Evolutionary conservation across 139 green algal species (phyloP).

Genomic region (Coelastrella sp.): DNA sequence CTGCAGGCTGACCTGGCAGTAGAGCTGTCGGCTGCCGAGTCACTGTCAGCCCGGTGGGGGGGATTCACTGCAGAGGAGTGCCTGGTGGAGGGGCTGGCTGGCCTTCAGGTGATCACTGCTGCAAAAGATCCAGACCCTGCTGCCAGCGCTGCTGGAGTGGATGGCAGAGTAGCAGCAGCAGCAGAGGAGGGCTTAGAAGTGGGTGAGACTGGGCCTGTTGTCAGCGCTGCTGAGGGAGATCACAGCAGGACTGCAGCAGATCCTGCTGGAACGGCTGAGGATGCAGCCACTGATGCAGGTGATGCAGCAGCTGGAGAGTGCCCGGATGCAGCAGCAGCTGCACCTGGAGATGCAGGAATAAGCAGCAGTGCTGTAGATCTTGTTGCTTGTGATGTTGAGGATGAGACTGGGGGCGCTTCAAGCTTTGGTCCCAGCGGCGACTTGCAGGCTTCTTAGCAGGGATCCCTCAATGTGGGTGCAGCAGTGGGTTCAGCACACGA

Average conservation of each 20-base stretch:
- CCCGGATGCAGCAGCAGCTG: not conserved
- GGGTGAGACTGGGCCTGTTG: not conserved
- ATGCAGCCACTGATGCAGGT: not conserved
- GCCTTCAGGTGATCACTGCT: no score
- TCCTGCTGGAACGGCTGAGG: not conserved
- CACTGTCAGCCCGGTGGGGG: not conserved
- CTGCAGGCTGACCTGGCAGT: conserved; percentile 35
- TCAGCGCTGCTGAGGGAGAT: not conserved
- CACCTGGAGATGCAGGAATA: not conserved
- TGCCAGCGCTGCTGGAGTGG: no score
- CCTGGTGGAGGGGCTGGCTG: not conserved
- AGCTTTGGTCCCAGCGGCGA: no score
- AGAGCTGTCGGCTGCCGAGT: conserved; percentile 12
- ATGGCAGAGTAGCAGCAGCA: conserved; percentile 7
- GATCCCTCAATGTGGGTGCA: no score
- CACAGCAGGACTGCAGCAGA: not conserved
- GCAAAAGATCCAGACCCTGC: no score
- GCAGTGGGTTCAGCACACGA: no score
- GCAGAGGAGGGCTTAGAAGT: not conserved
- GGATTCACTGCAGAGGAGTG: conserved; percentile 14
- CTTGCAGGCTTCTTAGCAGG: no score
- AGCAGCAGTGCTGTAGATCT: not conserved
- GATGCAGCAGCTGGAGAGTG: not conserved
- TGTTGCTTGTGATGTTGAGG: not conserved
- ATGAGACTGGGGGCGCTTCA: not conserved